A percentile compares a stretch with the other conserved stretches of the same genome.
Conservation (phyloP, 2,329 filamentous ascomycete genomes). For the Neonectria faginata region DNA sequence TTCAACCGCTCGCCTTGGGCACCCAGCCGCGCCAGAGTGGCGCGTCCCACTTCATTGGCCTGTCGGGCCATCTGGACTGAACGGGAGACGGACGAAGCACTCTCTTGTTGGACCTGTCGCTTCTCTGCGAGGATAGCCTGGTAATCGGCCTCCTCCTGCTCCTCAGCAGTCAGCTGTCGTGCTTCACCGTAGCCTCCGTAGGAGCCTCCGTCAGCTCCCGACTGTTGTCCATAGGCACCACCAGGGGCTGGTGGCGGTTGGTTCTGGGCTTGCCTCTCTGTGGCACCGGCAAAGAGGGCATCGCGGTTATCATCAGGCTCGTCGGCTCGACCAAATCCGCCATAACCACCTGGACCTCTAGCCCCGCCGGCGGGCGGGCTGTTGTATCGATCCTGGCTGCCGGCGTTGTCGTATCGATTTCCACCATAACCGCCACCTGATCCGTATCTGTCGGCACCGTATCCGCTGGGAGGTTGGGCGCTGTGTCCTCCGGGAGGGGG, state of each 20-base stretch:
- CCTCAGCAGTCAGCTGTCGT: conserved; percentile 84
- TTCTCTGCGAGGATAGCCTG: conserved; percentile 65
- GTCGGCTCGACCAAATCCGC: conserved; percentile 64
- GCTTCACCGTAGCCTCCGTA: conserved; percentile 73
- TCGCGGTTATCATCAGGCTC: conserved; percentile 67
- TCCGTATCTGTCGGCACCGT: conserved; percentile 66
- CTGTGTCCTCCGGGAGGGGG: conserved; percentile 42
- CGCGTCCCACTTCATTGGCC: conserved; percentile 70
- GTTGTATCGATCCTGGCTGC: conserved; percentile 44
- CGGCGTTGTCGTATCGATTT: conserved; percentile 63
- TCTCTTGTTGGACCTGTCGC: conserved; percentile 81
- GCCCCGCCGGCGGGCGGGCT: conserved; percentile 48
- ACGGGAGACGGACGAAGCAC: conserved; percentile 58
- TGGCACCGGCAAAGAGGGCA: conserved; percentile 71
- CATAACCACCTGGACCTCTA: conserved; percentile 69
- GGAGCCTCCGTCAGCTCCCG: conserved; percentile 43
- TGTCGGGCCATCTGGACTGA: conserved; percentile 56
- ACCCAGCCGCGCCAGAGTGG: conserved; percentile 78
- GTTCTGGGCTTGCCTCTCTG: conserved; percentile 60
- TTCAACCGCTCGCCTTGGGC: conserved; percentile 84
- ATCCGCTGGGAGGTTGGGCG: conserved; percentile 54
- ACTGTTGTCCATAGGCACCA: conserved; percentile 42
- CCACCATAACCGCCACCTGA: conserved; percentile 63
- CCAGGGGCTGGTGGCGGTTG: conserved; percentile 40
- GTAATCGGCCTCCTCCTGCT: conserved; percentile 79